Base-by-base conservation (phyloP, 2,329 filamentous ascomycete genomes). In the Scleromitrula shiraiana region DNA sequence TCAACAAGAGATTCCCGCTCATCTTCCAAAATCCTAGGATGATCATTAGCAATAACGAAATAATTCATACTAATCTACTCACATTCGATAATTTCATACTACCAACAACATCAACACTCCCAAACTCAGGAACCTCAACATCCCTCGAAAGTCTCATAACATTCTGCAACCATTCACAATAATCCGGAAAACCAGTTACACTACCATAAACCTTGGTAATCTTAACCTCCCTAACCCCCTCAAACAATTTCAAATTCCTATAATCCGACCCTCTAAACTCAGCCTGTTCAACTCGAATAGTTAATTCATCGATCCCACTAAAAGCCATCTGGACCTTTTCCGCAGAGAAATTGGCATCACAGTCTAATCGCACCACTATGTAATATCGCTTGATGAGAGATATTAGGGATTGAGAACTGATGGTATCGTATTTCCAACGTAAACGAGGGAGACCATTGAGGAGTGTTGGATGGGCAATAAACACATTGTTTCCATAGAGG, bases 201-300 rank as follows among this genome's bases (percentile, higher is more conserved):
- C 59, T 63, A 2, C 64, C 63, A 52, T 58, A 56, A 10, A 76
- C 64, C 33, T 56, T 64, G n/a, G 65, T 68, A 29, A 61, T 65
- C 35, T 63, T 59, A 4, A 76, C 71, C 0, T 68, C 72, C 44
- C 72, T 61, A 0, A 76, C 64, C 0, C 64, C 68, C 41, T 68
- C 67, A 50, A 76, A 73, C 29, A 72, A 55, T 39, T 53, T 63
- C 58, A 76, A 53, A 1, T 70, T 67, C 0, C 56, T 54, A 24
- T 68, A 68, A 49, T 70, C 68, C 20, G 65, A 70, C 10, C 64
- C 64, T n/a, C 64, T 65, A 54, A 63, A 72, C 56, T 67, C 66
- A 2, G 67, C 59, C 57, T 76, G 70, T 56, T 70, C 74, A 4
- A 72, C 70, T 36, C 72, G 67, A n/a, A 77, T 61, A 44, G 71